These are phyloP conservation scores for Coemansia sp. DNA, from an alignment of 192 early-diverging fungal genomes.

Conservation along the genomic window DNA sequence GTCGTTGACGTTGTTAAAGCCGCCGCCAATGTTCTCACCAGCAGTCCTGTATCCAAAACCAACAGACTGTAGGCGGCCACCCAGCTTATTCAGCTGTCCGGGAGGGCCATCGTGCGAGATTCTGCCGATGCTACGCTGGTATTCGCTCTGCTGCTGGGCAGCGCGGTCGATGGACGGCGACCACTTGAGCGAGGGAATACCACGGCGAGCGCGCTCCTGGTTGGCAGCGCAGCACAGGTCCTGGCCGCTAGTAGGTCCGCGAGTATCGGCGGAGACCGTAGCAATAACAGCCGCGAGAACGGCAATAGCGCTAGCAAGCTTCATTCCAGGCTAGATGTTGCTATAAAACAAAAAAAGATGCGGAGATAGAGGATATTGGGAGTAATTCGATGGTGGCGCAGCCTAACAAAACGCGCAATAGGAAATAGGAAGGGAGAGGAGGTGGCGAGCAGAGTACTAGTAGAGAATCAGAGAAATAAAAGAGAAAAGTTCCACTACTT, in stretches of 20 bases:
- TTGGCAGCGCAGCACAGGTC: conserved; percentile 53
- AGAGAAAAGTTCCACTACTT: background rate
- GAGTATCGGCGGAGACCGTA: conserved; percentile 14
- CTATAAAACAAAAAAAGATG: background rate
- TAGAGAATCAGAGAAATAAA: background rate
- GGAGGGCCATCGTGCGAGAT: conserved; percentile 22
- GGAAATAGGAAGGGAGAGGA: background rate
- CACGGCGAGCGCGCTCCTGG: conserved; percentile 15
- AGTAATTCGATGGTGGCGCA: conserved; percentile 19
- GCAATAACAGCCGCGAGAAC: conserved; percentile 21
- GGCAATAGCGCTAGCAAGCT: conserved; percentile 23
- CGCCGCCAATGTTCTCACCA: conserved; percentile 44
- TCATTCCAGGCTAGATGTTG: conserved; percentile 26
- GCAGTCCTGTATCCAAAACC: conserved; percentile 29
- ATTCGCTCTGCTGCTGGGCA: conserved; percentile 28
- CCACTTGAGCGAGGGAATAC: conserved; percentile 33
- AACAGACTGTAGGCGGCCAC: conserved; percentile 14
- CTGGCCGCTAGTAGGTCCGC: conserved; percentile 23
- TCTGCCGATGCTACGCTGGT: conserved; percentile 8
- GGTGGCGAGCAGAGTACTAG: background rate
- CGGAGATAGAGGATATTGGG: background rate
- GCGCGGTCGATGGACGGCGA: conserved; percentile 17
- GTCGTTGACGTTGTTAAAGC: conserved; percentile 11
- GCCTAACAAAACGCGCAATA: conserved; percentile 16
- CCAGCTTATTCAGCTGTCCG: conserved; percentile 13